A percentile compares a stretch with the other conserved stretches of the same genome.
Evolutionary conservation across 345 rosid species (phyloP).

Genomic region (Euphorbia lathyris): DNA sequence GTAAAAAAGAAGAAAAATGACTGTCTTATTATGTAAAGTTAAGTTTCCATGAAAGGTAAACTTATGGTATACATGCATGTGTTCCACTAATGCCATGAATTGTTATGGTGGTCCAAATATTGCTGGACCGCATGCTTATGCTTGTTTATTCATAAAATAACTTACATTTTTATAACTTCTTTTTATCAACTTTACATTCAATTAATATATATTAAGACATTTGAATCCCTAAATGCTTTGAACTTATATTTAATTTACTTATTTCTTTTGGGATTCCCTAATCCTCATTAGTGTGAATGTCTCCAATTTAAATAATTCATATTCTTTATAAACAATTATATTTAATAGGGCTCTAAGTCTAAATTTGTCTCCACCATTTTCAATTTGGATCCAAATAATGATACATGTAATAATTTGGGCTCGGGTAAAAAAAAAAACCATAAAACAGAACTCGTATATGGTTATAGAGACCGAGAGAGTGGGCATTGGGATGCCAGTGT

Average conservation of each 20-base stretch:
- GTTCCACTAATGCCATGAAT: conserved; percentile 10
- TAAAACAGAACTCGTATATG: too few species aligned
- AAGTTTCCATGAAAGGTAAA: conserved; percentile 22
- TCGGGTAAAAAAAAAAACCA: too few species aligned
- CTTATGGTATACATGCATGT: neutral
- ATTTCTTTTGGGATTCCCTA: too few species aligned
- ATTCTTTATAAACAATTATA: too few species aligned
- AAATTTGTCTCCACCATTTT: too few species aligned
- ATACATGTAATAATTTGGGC: too few species aligned
- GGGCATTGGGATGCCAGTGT: too few species aligned
- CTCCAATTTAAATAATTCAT: neutral
- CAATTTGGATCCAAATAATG: too few species aligned
- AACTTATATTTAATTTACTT: neutral
- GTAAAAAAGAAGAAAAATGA: conserved; percentile 11
- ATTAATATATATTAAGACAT: neutral
- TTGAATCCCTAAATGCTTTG: neutral
- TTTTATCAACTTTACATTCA: too few species aligned
- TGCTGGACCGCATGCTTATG: neutral
- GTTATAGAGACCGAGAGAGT: too few species aligned
- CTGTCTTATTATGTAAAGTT: conserved; percentile 13
- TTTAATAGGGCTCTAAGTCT: too few species aligned
- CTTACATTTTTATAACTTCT: neutral
- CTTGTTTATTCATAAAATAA: neutral
- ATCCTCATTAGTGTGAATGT: neutral
- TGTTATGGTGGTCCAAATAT: conserved; percentile 10